Evolutionary conservation across 2,329 filamentous ascomycete genomes (phyloP).

Genomic region (Sphaceloma murrayae): DNA sequence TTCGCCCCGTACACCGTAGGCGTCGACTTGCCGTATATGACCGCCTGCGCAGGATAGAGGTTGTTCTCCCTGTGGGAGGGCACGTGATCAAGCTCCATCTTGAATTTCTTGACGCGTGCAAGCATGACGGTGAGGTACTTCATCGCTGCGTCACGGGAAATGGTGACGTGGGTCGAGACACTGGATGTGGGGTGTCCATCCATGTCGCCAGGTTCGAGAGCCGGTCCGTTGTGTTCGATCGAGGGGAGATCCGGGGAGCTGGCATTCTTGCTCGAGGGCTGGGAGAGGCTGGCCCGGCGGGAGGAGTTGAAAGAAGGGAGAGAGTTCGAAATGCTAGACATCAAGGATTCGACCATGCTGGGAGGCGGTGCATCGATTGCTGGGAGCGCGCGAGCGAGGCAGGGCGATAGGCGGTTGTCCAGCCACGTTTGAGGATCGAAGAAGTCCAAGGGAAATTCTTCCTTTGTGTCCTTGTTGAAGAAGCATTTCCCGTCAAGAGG

Average conservation of each 20-base stretch:
- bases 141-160: conserved; percentile 46
- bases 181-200: conserved; percentile 19
- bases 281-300: background rate
- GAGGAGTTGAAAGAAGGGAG: conserved; percentile 19
- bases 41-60: conserved; percentile 66
- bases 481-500: conserved; percentile 85
- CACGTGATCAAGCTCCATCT: conserved; percentile 58
- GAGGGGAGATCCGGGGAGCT: conserved; percentile 20
- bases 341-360: conserved; percentile 36
- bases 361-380: conserved; percentile 34
- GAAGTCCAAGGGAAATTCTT: conserved; percentile 75
- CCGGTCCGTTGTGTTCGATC: conserved; percentile 12
- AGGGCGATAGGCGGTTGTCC: conserved; percentile 67
- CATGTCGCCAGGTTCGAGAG: conserved; percentile 15
- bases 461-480: conserved; percentile 68
- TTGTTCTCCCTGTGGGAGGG: conserved; percentile 54
- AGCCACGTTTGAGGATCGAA: conserved; percentile 73
- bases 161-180: conserved; percentile 38
- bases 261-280: conserved; percentile 21
- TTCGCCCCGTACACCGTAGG: conserved; percentile 77
- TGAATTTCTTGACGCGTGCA: conserved; percentile 62
- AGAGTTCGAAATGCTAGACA: conserved; percentile 37
- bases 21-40: conserved; percentile 78
- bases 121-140: conserved; percentile 69
- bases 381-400: conserved; percentile 58